Evolutionary conservation across 1,284 basidiomycete genomes (phyloP).

Genomic region (Pyrrhoderma lamaoense): DNA sequence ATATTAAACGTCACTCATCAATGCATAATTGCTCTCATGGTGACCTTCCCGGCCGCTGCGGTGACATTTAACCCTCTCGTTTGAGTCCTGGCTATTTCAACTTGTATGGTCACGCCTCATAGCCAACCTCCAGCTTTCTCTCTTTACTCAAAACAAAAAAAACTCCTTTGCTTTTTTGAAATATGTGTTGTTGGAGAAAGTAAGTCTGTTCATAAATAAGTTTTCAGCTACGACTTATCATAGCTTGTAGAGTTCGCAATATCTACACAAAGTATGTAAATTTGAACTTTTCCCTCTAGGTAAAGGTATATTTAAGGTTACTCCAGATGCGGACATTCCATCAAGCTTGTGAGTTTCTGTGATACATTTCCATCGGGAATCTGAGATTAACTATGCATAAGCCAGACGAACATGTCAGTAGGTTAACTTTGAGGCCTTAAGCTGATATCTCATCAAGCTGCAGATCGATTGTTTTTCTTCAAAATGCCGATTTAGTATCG

Average conservation of each 20-base stretch:
- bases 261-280: conserved; percentile 10
- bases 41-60: no score
- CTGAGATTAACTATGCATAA: neutral
- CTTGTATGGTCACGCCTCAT: neutral
- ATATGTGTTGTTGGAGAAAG: conserved; percentile 18
- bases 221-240: neutral
- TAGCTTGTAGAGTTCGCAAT: conserved; percentile 15
- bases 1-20: neutral
- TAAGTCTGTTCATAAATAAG: neutral
- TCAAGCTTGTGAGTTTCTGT: conserved; percentile 9
- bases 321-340: conserved; percentile 15
- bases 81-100: neutral
- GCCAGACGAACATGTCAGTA: conserved; percentile 18
- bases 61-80: conserved; percentile 3
- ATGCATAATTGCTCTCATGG: no score
- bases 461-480: conserved; percentile 57
- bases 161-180: neutral
- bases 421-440: neutral
- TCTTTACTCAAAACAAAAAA: neutral
- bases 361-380: neutral
- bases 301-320: no score
- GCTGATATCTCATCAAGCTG: neutral
- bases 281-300: no score
- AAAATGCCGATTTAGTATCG: conserved; percentile 59
- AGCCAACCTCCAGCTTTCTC: neutral